Evolutionary conservation across 2,329 filamentous ascomycete species (phyloP), one percentile per base, ranked within the genome.

Genomic region (Decorospora gaudefroyi): DNA sequence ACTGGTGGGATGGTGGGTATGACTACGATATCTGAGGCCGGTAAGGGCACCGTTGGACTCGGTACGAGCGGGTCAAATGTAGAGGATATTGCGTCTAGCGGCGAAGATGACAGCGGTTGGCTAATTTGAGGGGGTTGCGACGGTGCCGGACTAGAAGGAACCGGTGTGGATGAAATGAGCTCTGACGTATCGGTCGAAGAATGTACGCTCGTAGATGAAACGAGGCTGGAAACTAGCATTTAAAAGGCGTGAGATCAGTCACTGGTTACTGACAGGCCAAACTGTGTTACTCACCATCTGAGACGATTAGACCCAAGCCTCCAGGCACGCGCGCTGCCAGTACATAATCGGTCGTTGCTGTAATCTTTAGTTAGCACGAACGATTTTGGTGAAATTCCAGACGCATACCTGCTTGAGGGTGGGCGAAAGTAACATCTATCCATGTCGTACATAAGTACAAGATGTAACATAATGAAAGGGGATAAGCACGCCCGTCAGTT

Each of bases 331-430:
- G 34, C 19, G 32, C 10, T 16, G 28, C 15, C 26, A 42, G 26
- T 22, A 25, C 51, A 51, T 46, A 46, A 25, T 51, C 49, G 26
- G 38, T 37, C 18, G 30, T 23, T 28, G 32, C 58, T 65, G 42
- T 38, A 15, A 12, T 36, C 30, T 46, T 49, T 17, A 36, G 56
- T 64, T 28, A 66, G 59, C 33, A 31, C 36, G 37, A 40, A 6
- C 26, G 18, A 33, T 9, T 13, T 37, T 42, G 8, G 27, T 31
- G 30, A 31, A 31, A 40, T 4, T 19, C 17, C 41, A 36, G 15
- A 33, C 23, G 37, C 60, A 37, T 64, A 66, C 61, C 49, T 49
- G 46, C 49, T 46, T 54, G 55, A 36, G 49, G 46, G 32, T 53
- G 37, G 28, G 57, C 47, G 42, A 49, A 49, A 29, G 45, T 42